Percentiles rank a stretch among this genome's conserved stretches.
Evolutionary conservation across 768 basidiomycete species (phyloP).

Genomic region (Pluteus cervinus): DNA sequence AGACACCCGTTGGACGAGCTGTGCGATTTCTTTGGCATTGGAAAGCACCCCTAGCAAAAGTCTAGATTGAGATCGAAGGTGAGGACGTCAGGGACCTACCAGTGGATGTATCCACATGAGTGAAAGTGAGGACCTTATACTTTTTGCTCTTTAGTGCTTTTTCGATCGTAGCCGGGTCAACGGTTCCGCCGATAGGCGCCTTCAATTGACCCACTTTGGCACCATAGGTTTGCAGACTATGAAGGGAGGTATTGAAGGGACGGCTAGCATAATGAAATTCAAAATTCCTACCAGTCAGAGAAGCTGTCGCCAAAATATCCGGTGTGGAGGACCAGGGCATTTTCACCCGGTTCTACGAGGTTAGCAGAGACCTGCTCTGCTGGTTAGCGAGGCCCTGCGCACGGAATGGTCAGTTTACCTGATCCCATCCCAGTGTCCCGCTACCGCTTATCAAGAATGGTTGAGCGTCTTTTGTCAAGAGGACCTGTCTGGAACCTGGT

Average conservation of each 20-base stretch:
- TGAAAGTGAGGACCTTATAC: conserved; percentile 88
- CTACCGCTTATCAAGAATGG: conserved; percentile 93
- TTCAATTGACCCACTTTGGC: conserved; percentile 81
- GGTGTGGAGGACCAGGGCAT: conserved; percentile 77
- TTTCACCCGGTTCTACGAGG: conserved; percentile 75
- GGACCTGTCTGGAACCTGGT: conserved; percentile 47
- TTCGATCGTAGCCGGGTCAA: conserved; percentile 54
- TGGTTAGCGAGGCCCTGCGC: no score
- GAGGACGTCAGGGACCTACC: conserved; percentile 27
- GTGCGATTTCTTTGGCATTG: conserved; percentile 69
- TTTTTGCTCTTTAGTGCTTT: conserved; percentile 67
- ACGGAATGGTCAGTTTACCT: conserved; percentile 37
- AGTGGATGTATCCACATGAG: conserved; percentile 93
- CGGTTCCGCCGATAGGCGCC: conserved; percentile 77
- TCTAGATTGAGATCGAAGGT: background rate
- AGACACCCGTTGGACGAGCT: conserved; percentile 66
- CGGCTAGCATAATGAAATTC: background rate
- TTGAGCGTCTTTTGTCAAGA: conserved; percentile 75
- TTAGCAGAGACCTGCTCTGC: conserved; percentile 73
- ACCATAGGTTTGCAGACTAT: conserved; percentile 80
- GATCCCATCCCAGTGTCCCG: conserved; percentile 97
- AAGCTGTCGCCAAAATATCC: conserved; percentile 96
- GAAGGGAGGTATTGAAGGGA: conserved; percentile 1
- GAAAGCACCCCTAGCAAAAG: conserved; percentile 67
- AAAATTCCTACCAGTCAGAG: conserved; percentile 63